These are phyloP conservation scores for Schoenoplectus tabernaemontani DNA, from an alignment of 202 grass and related monocot genomes.

Conservation along the genomic window DNA sequence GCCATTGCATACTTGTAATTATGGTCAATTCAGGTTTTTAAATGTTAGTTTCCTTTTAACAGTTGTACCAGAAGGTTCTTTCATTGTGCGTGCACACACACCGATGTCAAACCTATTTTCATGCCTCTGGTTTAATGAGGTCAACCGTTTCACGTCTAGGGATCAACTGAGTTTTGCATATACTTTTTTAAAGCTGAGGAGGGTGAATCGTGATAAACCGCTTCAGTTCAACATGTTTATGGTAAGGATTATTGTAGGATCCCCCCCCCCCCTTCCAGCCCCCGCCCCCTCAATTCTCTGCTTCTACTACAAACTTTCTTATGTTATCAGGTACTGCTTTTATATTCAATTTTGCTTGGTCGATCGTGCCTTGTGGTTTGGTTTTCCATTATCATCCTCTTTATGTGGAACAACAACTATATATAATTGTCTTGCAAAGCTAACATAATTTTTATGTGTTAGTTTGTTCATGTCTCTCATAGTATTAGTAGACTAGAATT, in stretches of 20 bases:
- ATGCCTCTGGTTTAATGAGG: slow-evolving; percentile 95
- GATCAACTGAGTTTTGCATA: slow-evolving; percentile 92
- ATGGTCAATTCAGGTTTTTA: background rate
- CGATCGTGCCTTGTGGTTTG: background rate
- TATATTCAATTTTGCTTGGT: background rate
- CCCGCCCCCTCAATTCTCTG: too few species aligned
- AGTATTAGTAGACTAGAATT: background rate
- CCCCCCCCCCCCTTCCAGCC: too few species aligned
- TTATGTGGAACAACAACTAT: background rate
- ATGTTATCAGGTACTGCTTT: background rate
- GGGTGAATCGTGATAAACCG: slow-evolving; percentile 47
- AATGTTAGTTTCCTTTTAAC: slow-evolving; percentile 27
- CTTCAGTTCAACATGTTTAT: slow-evolving; percentile 87
- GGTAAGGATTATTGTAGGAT: slow-evolving; percentile 33
- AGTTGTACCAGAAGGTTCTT: slow-evolving; percentile 97
- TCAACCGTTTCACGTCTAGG: slow-evolving; percentile 67
- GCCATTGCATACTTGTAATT: background rate
- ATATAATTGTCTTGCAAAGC: background rate
- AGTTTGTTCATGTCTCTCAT: background rate
- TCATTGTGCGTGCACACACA: slow-evolving; percentile 79
- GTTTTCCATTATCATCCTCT: background rate
- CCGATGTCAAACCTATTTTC: slow-evolving; percentile 95
- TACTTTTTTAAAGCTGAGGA: slow-evolving; percentile 80
- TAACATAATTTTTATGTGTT: background rate
- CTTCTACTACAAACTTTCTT: background rate